Evolutionary conservation across 495 filamentous ascomycete species (phyloP).

Genomic region (Rhizodiscina lignyota): DNA sequence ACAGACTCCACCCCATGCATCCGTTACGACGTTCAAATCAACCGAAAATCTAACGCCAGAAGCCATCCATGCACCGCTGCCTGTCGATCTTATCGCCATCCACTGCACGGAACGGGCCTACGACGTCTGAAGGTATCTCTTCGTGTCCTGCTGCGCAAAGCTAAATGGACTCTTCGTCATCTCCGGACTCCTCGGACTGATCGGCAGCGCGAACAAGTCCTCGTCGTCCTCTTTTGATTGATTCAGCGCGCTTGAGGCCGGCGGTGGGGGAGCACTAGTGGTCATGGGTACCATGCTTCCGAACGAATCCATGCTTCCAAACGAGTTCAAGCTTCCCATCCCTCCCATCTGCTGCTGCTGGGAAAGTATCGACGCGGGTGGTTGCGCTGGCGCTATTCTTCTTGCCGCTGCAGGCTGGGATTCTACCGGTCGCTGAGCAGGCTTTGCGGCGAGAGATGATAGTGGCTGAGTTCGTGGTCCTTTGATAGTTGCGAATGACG

Average conservation of each 20-base stretch:
- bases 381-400: constrained; percentile 16
- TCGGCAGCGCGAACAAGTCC: constrained; percentile 62
- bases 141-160: constrained; percentile 20
- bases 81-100: too few species aligned
- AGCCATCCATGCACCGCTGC: too few species aligned
- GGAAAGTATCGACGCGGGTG: constrained; percentile 22
- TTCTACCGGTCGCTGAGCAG: constrained; percentile 16
- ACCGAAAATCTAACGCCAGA: too few species aligned
- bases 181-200: constrained; percentile 66
- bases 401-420: constrained; percentile 9
- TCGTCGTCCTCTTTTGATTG: constrained; percentile 39
- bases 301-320: too few species aligned
- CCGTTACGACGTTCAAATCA: too few species aligned
- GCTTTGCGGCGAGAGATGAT: constrained; percentile 11
- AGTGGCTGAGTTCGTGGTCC: constrained; percentile 7
- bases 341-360: constrained; percentile 21
- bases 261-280: too few species aligned
- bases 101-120: too few species aligned
- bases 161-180: constrained; percentile 60
- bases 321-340: constrained; percentile 21
- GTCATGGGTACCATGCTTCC: too few species aligned
- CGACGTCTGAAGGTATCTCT: constrained; percentile 8
- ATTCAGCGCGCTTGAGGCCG: neutral
- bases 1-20: too few species aligned
- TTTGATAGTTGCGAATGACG: constrained; percentile 43